phyloP scores from a whole-genome alignment of 2,329 filamentous ascomycete species.

The Cytospora chrysosperma region DNA sequence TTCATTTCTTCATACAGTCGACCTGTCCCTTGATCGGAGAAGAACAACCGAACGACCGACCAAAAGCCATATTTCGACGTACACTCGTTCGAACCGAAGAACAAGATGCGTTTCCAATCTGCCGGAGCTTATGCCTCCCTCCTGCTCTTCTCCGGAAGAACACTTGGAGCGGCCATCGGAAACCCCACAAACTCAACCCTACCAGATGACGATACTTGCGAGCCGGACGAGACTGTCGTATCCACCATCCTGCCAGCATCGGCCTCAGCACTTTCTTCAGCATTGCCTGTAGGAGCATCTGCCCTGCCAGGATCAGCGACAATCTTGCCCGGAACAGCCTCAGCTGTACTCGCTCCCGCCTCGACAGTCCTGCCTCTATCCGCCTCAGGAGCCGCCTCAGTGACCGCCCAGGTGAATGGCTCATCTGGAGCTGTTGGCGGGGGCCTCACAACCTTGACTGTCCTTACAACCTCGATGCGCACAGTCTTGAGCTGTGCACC shows the following conservation, averaged over 20 bases:
- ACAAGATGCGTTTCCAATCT: slow-evolving; percentile 21
- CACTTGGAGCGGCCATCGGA: slow-evolving; percentile 14
- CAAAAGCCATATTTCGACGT: neutral
- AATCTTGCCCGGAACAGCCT: neutral
- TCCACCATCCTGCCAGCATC: slow-evolving; percentile 13
- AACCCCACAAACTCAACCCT: slow-evolving; percentile 8
- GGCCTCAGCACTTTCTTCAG: neutral
- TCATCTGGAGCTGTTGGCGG: slow-evolving; percentile 1
- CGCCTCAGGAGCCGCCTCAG: neutral
- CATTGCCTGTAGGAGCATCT: neutral
- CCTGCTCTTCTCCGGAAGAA: slow-evolving; percentile 18
- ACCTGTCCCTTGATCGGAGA: slow-evolving; percentile 5
- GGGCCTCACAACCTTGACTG: slow-evolving; percentile 16
- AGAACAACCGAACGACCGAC: neutral
- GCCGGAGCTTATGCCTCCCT: slow-evolving; percentile 18
- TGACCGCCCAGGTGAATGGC: neutral
- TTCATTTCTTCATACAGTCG: slow-evolving; percentile 15
- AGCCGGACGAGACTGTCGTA: slow-evolving; percentile 19
- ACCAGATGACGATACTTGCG: slow-evolving; percentile 15
- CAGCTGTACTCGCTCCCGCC: neutral
- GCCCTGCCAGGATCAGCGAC: neutral
- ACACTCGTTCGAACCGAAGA: neutral
- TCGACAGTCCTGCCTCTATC: neutral
- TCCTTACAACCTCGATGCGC: slow-evolving; percentile 18
- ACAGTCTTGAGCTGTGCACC: slow-evolving; percentile 23